Evolutionary conservation across 1,284 basidiomycete genomes (phyloP).

Genomic region (Rhodotorula sp.): DNA sequence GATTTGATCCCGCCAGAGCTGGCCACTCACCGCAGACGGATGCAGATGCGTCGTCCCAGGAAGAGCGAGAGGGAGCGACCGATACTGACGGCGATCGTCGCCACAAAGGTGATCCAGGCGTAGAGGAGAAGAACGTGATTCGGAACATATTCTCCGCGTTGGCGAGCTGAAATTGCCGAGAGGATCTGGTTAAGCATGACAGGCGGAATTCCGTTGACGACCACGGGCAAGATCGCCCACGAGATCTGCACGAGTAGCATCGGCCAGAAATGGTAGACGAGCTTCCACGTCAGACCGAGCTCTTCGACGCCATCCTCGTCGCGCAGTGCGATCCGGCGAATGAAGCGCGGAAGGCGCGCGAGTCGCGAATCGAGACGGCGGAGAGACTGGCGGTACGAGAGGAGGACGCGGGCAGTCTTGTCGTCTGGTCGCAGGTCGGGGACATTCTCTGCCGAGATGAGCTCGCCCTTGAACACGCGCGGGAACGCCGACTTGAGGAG

Average conservation of each 20-base stretch:
- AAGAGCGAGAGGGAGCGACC: slow-evolving; percentile 53
- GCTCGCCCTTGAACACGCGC: not conserved
- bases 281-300: slow-evolving; percentile 49
- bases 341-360: slow-evolving; percentile 1
- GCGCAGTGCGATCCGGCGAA: slow-evolving; percentile 16
- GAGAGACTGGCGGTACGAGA: slow-evolving; percentile 48
- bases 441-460: slow-evolving; percentile 48
- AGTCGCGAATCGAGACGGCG: slow-evolving; percentile 38
- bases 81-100: slow-evolving; percentile 51
- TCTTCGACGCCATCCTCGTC: slow-evolving; percentile 22
- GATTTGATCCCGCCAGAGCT: too few relatives aligned
- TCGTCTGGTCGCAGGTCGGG: slow-evolving; percentile 57
- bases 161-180: slow-evolving; percentile 51
- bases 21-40: slow-evolving; percentile 40
- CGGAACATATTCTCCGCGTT: slow-evolving; percentile 47
- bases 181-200: slow-evolving; percentile 55
- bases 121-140: slow-evolving; percentile 56
- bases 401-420: slow-evolving; percentile 51
- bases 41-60: slow-evolving; percentile 55
- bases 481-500: slow-evolving; percentile 30
- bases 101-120: slow-evolving; percentile 53
- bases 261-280: slow-evolving; percentile 50
- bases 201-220: slow-evolving; percentile 54
- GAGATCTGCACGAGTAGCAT: slow-evolving; percentile 47
- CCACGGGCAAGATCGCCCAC: slow-evolving; percentile 52